Evolutionary conservation across 2,329 filamentous ascomycete genomes (phyloP).

Genomic region (Colletotrichum cuscutae): DNA sequence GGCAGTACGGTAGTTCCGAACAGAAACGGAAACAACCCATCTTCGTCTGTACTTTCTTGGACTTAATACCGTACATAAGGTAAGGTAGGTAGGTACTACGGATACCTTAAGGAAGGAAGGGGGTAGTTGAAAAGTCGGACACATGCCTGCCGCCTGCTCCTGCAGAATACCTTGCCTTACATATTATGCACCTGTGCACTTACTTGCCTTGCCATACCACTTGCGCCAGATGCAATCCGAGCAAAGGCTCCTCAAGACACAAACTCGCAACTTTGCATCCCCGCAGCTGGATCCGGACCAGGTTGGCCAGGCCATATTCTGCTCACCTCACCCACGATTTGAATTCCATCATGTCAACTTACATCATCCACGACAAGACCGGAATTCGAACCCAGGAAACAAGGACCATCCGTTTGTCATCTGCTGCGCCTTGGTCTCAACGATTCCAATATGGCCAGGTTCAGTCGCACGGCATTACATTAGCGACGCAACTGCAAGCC

Average conservation of each 20-base stretch:
- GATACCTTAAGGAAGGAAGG: no score
- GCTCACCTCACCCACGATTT: slow-evolving; percentile 13
- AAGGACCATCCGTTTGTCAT: not conserved
- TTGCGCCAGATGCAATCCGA: slow-evolving; percentile 18
- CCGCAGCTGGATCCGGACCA: not conserved
- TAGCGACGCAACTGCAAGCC: slow-evolving; percentile 22
- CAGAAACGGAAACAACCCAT: not conserved
- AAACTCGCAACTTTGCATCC: not conserved
- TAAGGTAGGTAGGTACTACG: not conserved
- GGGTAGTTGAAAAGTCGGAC: not conserved
- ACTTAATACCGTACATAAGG: not conserved
- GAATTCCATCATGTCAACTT: not conserved
- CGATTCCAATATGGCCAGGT: slow-evolving; percentile 8
- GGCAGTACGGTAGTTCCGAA: not conserved
- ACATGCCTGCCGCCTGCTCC: slow-evolving; percentile 1
- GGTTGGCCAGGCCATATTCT: slow-evolving; percentile 12
- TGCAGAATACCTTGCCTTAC: not conserved
- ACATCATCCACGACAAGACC: not conserved
- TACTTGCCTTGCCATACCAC: slow-evolving; percentile 10
- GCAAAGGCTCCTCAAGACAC: not conserved
- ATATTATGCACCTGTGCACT: not conserved
- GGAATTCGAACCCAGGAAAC: not conserved
- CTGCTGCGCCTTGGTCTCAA: not conserved
- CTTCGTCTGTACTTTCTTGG: not conserved
- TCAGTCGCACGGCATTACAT: slow-evolving; percentile 24